phyloP scores from a whole-genome alignment of 192 early-diverging fungal genomes.

The Jimgerdemannia lactiflua region DNA sequence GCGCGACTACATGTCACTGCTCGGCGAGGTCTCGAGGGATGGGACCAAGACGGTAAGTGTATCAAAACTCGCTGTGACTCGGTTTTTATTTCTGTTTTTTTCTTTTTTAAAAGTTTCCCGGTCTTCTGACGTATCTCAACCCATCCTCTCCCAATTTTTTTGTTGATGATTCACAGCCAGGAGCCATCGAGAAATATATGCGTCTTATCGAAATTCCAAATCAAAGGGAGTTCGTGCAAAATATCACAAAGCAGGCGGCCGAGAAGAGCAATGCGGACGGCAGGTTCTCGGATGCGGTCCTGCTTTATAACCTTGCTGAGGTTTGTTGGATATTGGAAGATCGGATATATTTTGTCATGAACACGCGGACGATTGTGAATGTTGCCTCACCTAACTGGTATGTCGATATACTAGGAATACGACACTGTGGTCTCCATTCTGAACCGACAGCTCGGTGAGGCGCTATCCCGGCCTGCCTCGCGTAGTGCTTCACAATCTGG shows the following conservation, averaged over 20 bases:
- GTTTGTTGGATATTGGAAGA: slow-evolving; percentile 25
- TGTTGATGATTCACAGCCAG: slow-evolving; percentile 23
- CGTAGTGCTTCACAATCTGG: not conserved
- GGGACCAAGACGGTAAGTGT: slow-evolving; percentile 41
- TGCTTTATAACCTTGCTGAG: slow-evolving; percentile 74
- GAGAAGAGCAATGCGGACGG: slow-evolving; percentile 68
- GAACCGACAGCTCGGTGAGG: slow-evolving; percentile 24
- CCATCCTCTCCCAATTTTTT: slow-evolving; percentile 14
- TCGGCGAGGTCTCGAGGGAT: slow-evolving; percentile 42
- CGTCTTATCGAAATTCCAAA: slow-evolving; percentile 57
- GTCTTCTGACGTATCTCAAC: slow-evolving; percentile 8
- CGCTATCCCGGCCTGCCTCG: slow-evolving; percentile 6
- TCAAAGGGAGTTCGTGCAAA: slow-evolving; percentile 58
- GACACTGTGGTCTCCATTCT: slow-evolving; percentile 15
- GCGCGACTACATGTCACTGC: slow-evolving; percentile 52
- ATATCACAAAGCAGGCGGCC: slow-evolving; percentile 67
- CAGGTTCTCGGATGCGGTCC: slow-evolving; percentile 66
- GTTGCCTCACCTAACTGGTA: not conserved
- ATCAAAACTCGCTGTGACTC: slow-evolving; percentile 27
- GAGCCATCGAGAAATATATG: slow-evolving; percentile 67
- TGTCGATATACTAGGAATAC: slow-evolving; percentile 24
- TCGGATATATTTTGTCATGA: not conserved
- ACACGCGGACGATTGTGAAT: not conserved
- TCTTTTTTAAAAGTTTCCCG: too few relatives aligned
- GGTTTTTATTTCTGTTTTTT: not conserved